Percentiles rank a stretch among this genome's conserved stretches.
phyloP scores from a whole-genome alignment of 2,329 filamentous ascomycete genomes.

The Phoma sp. region DNA sequence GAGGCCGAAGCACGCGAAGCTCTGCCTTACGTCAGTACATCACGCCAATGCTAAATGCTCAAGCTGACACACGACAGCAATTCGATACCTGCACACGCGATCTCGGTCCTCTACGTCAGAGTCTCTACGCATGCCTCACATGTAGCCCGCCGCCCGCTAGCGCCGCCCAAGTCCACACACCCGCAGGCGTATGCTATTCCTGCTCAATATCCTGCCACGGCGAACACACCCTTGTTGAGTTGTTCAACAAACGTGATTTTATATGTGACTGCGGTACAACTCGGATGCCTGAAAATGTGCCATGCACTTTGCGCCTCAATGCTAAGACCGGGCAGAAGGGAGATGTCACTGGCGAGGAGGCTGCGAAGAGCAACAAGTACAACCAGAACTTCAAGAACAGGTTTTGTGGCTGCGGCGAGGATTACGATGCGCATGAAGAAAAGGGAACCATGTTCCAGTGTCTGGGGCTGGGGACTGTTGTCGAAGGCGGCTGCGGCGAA shows the following conservation, averaged over 20 bases:
- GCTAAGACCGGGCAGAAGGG: conserved; percentile 76
- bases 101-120: conserved; percentile 87
- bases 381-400: conserved; percentile 94
- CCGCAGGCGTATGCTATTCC: conserved; percentile 91
- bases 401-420: conserved; percentile 88
- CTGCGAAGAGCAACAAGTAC: conserved; percentile 79
- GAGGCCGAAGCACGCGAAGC: conserved; percentile 95
- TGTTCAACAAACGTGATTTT: conserved; percentile 95
- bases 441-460: conserved; percentile 99
- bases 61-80: conserved; percentile 63
- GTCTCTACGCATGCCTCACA: conserved; percentile 89
- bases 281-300: conserved; percentile 71
- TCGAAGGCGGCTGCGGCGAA: conserved; percentile 89
- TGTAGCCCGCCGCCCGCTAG: conserved; percentile 81
- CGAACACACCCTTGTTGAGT: conserved; percentile 91
- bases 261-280: conserved; percentile 95
- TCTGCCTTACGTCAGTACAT: conserved; percentile 77
- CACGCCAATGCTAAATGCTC: conserved; percentile 1
- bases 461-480: conserved; percentile 77
- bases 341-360: conserved; percentile 75
- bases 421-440: conserved; percentile 87
- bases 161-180: conserved; percentile 66
- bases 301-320: conserved; percentile 79
- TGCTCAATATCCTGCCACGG: conserved; percentile 97
- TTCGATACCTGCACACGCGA: conserved; percentile 92